Evolutionary conservation across 2,329 filamentous ascomycete species (phyloP).

Genomic region (Dothistroma pini): DNA sequence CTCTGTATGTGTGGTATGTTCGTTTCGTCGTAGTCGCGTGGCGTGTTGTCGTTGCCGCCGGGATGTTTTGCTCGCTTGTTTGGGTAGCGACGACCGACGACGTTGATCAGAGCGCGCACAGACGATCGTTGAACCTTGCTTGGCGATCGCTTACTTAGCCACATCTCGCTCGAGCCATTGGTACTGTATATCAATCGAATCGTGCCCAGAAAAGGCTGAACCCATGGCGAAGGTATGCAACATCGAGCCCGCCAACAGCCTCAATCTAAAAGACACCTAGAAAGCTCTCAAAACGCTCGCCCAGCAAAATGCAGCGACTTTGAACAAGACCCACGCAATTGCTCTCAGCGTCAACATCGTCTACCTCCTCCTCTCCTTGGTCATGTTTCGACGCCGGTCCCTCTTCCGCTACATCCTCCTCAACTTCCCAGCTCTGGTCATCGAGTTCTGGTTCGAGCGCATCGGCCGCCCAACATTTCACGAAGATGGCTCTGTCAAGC

Average conservation of each 20-base stretch:
- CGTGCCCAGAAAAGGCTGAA: neutral
- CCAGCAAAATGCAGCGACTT: slow-evolving; percentile 56
- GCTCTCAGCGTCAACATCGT: slow-evolving; percentile 67
- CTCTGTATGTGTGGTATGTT: neutral
- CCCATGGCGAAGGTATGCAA: slow-evolving; percentile 29
- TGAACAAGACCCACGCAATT: slow-evolving; percentile 78
- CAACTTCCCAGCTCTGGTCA: slow-evolving; percentile 69
- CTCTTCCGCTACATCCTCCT: slow-evolving; percentile 67
- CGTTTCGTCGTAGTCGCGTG: neutral
- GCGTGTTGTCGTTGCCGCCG: neutral
- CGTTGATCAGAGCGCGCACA: neutral
- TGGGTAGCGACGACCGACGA: neutral
- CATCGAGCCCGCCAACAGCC: neutral
- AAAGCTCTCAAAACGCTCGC: slow-evolving; percentile 61
- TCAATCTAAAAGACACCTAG: slow-evolving; percentile 27
- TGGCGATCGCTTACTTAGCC: slow-evolving; percentile 1
- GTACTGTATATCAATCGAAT: neutral
- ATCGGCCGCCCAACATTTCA: slow-evolving; percentile 75
- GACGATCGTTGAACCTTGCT: neutral
- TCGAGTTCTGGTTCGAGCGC: slow-evolving; percentile 81
- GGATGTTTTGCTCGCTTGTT: slow-evolving; percentile 1
- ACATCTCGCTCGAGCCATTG: neutral
- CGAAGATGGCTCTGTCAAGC: slow-evolving; percentile 58
- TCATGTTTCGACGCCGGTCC: slow-evolving; percentile 51
- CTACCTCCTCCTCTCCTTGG: slow-evolving; percentile 69